Base-by-base conservation (phyloP, 2,329 filamentous ascomycete genomes). In the Aspergillus texensis region DNA sequence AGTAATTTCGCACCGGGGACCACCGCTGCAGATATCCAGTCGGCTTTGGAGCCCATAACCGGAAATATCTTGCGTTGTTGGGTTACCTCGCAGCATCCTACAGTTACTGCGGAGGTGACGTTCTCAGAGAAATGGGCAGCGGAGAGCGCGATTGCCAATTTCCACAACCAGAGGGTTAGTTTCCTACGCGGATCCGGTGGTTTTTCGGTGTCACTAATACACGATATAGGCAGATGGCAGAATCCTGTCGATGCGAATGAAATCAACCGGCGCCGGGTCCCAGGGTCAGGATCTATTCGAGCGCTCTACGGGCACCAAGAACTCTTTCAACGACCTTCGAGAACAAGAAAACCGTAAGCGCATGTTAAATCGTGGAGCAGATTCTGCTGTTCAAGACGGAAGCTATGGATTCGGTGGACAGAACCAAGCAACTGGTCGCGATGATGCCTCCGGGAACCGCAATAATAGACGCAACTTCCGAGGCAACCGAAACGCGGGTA, bases 1-100 rank as follows among this genome's bases (percentile, higher is more conserved):
- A 83, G 82, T 72, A 89, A 89, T 75, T 89, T 90, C 72, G 87
- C 87, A 16, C 84, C 84, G n/a, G 88, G 87, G 19, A 90, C 88
- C 0, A 89, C 87, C 2, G 87, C 86, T 19, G 86, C 85, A 30
- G 88, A 90, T 68, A 89, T 90, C 53, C 85, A 89, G 71, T 83
- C 86, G 48, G 86, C 88, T 34, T 80, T 89, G 72, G 78, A 80
- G 60, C 80, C 82, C 3, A 77, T 84, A 21, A 84, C 83, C 19
- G 85, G 85, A 36, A 77, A 81, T 41, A 80, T 88, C 69, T 63
- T 84, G 32, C 80, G 80, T 58, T 89, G 87, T 75, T 82, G 80
- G 65, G 76, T 90, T 26, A 75, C 84, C 14, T 70, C 74, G n/a
- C 81, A 81, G 24, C 75, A 82, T 10, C 87, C 87, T 1, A 83